These are phyloP conservation scores for Annona squamosa DNA, from an alignment of 164 flowering plant species.

Conservation along the genomic window DNA sequence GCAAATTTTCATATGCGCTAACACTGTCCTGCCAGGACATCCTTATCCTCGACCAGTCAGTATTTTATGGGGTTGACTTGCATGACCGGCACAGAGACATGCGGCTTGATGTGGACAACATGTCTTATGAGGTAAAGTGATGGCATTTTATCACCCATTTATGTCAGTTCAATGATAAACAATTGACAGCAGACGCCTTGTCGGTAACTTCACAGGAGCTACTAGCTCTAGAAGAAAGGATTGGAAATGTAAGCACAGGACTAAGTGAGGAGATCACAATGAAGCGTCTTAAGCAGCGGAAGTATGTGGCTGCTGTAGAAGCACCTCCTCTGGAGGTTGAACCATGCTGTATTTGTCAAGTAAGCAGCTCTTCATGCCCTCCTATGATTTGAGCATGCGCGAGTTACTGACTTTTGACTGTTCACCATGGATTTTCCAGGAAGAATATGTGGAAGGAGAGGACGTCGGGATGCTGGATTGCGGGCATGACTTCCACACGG, in stretches of 20 bases:
- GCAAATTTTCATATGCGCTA: neutral
- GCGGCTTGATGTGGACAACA: conserved; percentile 96
- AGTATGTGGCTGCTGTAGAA: conserved; percentile 16
- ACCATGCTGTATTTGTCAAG: conserved; percentile 89
- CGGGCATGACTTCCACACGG: conserved; percentile 69
- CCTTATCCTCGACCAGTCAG: conserved; percentile 70
- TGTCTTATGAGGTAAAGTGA: conserved; percentile 76
- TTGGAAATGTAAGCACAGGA: conserved; percentile 82
- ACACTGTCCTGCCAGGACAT: conserved; percentile 49
- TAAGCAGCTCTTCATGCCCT: conserved; percentile 12
- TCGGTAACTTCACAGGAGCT: conserved; percentile 43
- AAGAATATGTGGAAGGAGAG: conserved; percentile 54
- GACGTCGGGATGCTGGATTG: conserved; percentile 63
- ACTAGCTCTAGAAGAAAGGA: conserved; percentile 78
- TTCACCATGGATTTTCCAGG: conserved; percentile 33
- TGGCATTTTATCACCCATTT: neutral
- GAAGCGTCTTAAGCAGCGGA: conserved; percentile 45
- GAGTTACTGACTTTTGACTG: neutral
- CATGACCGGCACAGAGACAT: conserved; percentile 91
- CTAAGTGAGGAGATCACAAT: conserved; percentile 51
- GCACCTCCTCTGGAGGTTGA: conserved; percentile 31
- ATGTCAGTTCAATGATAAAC: neutral
- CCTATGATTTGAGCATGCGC: neutral
- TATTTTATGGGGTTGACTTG: conserved; percentile 57
- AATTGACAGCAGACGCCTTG: neutral